Conservation (phyloP, 2,329 filamentous ascomycete genomes). For the Domatiomyces globalis region DNA sequence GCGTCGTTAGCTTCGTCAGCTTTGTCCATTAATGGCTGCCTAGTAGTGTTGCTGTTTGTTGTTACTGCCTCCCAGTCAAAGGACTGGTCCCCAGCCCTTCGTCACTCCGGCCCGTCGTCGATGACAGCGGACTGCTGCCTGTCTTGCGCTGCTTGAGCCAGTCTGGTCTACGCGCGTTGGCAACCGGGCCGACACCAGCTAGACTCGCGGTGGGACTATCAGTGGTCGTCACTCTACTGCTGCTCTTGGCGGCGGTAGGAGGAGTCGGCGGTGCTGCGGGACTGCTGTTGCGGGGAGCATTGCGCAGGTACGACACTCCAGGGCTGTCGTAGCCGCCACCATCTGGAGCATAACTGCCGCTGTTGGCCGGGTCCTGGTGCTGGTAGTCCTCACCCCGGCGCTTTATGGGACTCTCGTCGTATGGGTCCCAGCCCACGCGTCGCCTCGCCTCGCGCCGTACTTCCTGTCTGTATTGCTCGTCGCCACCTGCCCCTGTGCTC, state of each 20-base stretch:
- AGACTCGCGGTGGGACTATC: neutral
- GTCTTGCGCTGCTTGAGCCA: constrained; percentile 3
- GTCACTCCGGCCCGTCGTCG: constrained; percentile 19
- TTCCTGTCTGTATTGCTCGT: constrained; percentile 46
- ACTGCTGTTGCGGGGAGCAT: neutral
- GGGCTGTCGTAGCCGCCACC: neutral
- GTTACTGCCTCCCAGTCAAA: constrained; percentile 4
- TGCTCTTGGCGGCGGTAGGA: neutral
- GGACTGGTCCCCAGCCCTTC: constrained; percentile 23
- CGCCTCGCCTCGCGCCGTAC: constrained; percentile 46
- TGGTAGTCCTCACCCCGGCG: constrained; percentile 50
- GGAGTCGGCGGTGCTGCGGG: neutral
- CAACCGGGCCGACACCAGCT: neutral
- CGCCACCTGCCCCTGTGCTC: constrained; percentile 50
- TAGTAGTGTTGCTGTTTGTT: neutral
- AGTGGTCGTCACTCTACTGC: neutral
- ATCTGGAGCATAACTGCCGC: neutral
- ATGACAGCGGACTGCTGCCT: constrained; percentile 23
- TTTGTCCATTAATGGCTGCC: neutral
- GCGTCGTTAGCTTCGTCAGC: no score
- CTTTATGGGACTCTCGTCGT: constrained; percentile 57
- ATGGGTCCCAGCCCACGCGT: constrained; percentile 56
- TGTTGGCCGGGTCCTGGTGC: neutral
- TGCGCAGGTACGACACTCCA: neutral
- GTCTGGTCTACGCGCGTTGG: constrained; percentile 1